A percentile compares a stretch with the other conserved stretches of the same genome.
These are phyloP conservation scores for Thalassia testudinum DNA, from an alignment of 116 monocot species.

Conservation along the genomic window DNA sequence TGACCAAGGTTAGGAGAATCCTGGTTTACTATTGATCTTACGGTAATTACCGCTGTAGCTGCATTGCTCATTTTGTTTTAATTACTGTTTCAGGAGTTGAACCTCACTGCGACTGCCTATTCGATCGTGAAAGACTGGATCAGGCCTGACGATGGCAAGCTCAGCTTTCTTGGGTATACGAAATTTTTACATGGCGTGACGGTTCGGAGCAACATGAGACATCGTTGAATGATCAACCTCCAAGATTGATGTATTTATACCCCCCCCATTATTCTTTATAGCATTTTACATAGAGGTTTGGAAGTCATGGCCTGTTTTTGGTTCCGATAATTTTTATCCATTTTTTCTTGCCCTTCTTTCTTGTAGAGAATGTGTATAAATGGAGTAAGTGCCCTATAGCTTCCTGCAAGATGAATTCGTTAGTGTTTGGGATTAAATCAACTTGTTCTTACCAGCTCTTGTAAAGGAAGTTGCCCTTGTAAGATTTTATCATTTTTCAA, in stretches of 20 bases:
- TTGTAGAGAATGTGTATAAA: slow-evolving; percentile 3
- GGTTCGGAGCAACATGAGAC: slow-evolving; percentile 45
- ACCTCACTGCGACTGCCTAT: slow-evolving; percentile 38
- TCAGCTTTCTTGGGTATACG: slow-evolving; percentile 77
- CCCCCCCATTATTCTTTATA: slow-evolving; percentile 4
- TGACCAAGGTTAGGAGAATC: slow-evolving; percentile 37
- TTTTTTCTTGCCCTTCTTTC: not conserved
- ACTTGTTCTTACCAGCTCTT: too few species aligned
- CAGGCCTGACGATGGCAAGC: slow-evolving; percentile 63
- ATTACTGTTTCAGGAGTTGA: slow-evolving; percentile 46
- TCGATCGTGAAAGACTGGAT: slow-evolving; percentile 68
- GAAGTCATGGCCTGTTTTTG: not conserved
- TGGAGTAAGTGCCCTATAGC: not conserved
- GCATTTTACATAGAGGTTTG: slow-evolving; percentile 7
- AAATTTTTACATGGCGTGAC: slow-evolving; percentile 96
- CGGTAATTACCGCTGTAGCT: too few species aligned
- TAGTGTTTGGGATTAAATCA: too few species aligned
- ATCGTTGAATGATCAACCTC: slow-evolving; percentile 8
- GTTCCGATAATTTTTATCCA: not conserved
- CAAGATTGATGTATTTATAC: slow-evolving; percentile 9
- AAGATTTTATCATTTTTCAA: too few species aligned
- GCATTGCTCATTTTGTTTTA: too few species aligned
- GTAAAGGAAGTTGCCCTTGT: too few species aligned
- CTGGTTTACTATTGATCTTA: not conserved
- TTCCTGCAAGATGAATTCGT: too few species aligned